Evolutionary conservation across 2,329 filamentous ascomycete genomes (phyloP), one percentile per base, ranked within the genome.

Genomic region (Cladosporium sp.): DNA sequence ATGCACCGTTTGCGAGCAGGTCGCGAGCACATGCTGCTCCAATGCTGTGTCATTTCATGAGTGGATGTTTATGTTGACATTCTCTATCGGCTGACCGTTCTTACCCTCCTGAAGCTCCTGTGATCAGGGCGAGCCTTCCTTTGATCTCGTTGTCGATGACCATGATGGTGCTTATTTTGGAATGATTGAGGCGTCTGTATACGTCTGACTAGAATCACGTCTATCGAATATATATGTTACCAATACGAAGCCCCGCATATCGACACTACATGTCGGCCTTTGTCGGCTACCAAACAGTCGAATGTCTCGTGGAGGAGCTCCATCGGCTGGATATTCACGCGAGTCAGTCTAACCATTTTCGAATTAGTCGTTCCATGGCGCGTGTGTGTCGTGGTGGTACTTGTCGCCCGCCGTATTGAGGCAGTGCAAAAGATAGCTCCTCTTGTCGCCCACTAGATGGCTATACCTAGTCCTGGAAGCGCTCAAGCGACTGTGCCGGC

Each of bases 21-120:
- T 85, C 82, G 61, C 80, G 80, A 21, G 87, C 86, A 70, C 85
- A 86, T 54, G 85, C 85, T 67, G 82, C 81, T 26, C 87, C 87
- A 59, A 89, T 88, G n/a, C 87, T 88, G 65, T 34, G 2, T 36
- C 8, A 26, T 36, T 59, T 38, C 32, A 66, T 61, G 14, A 65
- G 30, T 28, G 41, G 55, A 58, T 38, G 34, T 49, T 62, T 21
- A 6, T 12, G 5, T 61, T 24, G 44, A 18, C 21, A 0, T n/a
- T 18, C 5, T 21, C 7, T 15, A 12, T 64, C 32, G 49, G 36
- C 44, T 32, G 3, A 15, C 32, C 28, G 36, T 32, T 24, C 77
- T 75, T 77, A 87, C 86, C 86, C 86, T 71, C 85, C 85, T 62
- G 85, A 88, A 57, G 86, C 86, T 52, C 86, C 87, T 2, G 86